phyloP scores from a whole-genome alignment of 768 basidiomycete species.

The Hygrophorus russula region DNA sequence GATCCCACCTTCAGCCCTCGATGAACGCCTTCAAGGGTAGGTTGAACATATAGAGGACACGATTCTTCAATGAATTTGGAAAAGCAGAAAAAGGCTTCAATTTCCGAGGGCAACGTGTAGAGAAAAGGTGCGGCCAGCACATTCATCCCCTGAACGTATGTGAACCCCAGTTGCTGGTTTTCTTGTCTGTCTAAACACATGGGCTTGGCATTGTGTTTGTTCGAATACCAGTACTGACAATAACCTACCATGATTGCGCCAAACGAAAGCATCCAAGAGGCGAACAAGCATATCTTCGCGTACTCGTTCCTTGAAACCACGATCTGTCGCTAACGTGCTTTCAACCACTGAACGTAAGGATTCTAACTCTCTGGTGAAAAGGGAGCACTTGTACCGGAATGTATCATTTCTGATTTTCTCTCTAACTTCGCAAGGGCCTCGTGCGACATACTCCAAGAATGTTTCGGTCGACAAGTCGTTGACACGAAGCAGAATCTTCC shows the following conservation, averaged over 20 bases:
- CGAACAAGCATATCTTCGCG: slow-evolving; percentile 95
- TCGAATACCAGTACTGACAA: not conserved
- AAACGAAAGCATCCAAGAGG: slow-evolving; percentile 95
- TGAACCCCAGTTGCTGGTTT: slow-evolving; percentile 73
- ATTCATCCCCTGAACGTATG: slow-evolving; percentile 99
- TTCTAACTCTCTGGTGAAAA: not conserved
- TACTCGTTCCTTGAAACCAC: slow-evolving; percentile 95
- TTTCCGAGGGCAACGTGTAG: slow-evolving; percentile 92
- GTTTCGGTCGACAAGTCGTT: slow-evolving; percentile 66
- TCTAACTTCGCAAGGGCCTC: slow-evolving; percentile 78
- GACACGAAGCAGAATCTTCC: slow-evolving; percentile 88
- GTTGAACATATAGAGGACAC: slow-evolving; percentile 95
- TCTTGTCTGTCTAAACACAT: slow-evolving; percentile 55
- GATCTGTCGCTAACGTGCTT: slow-evolving; percentile 91
- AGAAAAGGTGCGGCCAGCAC: slow-evolving; percentile 96
- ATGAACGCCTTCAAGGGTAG: slow-evolving; percentile 93
- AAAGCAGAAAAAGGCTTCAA: slow-evolving; percentile 98
- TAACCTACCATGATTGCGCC: slow-evolving; percentile 74
- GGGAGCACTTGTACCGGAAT: slow-evolving; percentile 50
- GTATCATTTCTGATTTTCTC: slow-evolving; percentile 96
- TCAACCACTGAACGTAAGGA: slow-evolving; percentile 3
- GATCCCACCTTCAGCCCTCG: slow-evolving; percentile 74
- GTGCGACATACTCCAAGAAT: slow-evolving; percentile 67
- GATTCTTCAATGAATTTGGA: slow-evolving; percentile 90
- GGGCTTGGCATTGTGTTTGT: not conserved